These are phyloP conservation scores for Datisca glomerata DNA, from an alignment of 306 rosid species.

Conservation along the genomic window DNA sequence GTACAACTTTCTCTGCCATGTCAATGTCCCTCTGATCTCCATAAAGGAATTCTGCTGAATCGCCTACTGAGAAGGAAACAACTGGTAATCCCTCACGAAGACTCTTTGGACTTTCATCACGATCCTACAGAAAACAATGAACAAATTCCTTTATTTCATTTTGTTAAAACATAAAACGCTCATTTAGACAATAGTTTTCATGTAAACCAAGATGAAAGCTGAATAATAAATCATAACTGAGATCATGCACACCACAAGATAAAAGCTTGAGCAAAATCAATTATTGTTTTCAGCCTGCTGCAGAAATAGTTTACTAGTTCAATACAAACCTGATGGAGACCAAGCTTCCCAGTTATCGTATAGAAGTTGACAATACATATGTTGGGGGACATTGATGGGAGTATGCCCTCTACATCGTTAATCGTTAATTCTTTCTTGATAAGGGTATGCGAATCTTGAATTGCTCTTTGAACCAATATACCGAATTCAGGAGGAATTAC, in stretches of 20 bases:
- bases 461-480: slow-evolving; percentile 22
- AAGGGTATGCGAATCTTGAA: slow-evolving; percentile 29
- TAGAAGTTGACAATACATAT: slow-evolving; percentile 63
- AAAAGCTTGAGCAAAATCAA: too few relatives aligned
- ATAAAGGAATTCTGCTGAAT: slow-evolving; percentile 64
- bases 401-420: slow-evolving; percentile 21
- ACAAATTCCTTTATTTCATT: too few relatives aligned
- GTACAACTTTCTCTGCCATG: slow-evolving; percentile 27
- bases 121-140: slow-evolving; percentile 47
- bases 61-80: slow-evolving; percentile 55
- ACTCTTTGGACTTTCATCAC: slow-evolving; percentile 52
- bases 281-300: too few relatives aligned
- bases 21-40: slow-evolving; percentile 37
- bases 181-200: too few relatives aligned
- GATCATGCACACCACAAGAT: too few relatives aligned
- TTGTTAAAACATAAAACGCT: too few relatives aligned
- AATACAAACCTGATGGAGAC: slow-evolving; percentile 51
- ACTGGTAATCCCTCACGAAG: slow-evolving; percentile 45
- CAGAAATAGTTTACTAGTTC: too few relatives aligned
- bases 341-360: slow-evolving; percentile 38
- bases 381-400: slow-evolving; percentile 56
- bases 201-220: too few relatives aligned
- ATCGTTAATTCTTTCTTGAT: slow-evolving; percentile 11
- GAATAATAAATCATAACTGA: too few relatives aligned
- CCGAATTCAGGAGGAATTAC: slow-evolving; percentile 27